phyloP scores from a whole-genome alignment of 352 stramenopile species.

The Blastocystis sp. region DNA sequence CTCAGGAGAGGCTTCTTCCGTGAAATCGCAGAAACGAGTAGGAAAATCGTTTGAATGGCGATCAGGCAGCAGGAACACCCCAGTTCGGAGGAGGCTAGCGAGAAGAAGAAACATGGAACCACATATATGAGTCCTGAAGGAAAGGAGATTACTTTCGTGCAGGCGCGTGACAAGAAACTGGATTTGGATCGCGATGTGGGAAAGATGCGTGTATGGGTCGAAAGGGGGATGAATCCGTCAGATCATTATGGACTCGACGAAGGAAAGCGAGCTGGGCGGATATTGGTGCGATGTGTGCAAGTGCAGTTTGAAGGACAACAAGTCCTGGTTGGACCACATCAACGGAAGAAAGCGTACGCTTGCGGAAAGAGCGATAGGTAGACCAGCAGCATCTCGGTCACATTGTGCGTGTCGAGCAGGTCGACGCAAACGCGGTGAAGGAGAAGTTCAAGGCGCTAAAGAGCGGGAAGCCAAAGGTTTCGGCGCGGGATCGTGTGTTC shows the following conservation, averaged over 20 bases:
- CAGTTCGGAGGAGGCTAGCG: not conserved
- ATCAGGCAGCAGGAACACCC: not conserved
- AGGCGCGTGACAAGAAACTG: constrained; percentile 66
- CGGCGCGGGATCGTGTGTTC: constrained; percentile 65
- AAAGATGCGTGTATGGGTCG: constrained; percentile 61
- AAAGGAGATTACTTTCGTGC: constrained; percentile 22
- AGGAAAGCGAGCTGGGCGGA: constrained; percentile 67
- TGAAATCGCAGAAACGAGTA: constrained; percentile 27
- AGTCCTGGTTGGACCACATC: constrained; percentile 83
- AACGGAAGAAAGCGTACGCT: constrained; percentile 80
- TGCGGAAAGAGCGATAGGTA: constrained; percentile 58
- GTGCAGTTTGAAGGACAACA: constrained; percentile 77
- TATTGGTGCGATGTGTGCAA: constrained; percentile 84
- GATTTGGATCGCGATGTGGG: constrained; percentile 72
- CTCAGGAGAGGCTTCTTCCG: not conserved
- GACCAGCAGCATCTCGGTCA: constrained; percentile 77
- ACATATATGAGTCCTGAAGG: constrained; percentile 27
- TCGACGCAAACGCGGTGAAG: constrained; percentile 1
- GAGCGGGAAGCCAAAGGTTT: constrained; percentile 74
- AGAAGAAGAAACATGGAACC: constrained; percentile 10
- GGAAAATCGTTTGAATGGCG: not conserved
- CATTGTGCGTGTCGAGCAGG: constrained; percentile 76
- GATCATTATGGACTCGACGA: constrained; percentile 74
- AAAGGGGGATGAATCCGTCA: constrained; percentile 43
- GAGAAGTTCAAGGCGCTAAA: constrained; percentile 62